Evolutionary conservation across 208 protist genomes (phyloP).

Genomic region (Leishmania gerbilli): DNA sequence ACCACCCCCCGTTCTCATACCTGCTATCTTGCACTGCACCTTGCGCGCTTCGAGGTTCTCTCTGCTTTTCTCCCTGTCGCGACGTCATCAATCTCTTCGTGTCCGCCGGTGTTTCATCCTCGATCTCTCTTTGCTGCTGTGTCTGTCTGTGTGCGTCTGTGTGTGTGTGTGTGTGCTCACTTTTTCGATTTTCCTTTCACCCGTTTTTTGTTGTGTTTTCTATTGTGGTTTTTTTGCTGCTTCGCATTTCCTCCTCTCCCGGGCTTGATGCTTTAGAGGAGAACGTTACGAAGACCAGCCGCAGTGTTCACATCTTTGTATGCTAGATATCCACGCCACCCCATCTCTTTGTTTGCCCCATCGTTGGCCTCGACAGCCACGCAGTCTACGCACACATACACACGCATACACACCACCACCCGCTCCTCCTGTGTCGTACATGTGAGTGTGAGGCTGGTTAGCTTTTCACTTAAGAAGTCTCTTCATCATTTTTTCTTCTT

Average conservation of each 20-base stretch:
- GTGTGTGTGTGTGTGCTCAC: background rate
- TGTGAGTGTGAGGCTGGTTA: background rate
- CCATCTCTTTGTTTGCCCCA: constrained; percentile 17
- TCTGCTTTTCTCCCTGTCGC: background rate
- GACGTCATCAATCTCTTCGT: background rate
- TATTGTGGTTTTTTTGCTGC: background rate
- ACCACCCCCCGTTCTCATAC: background rate
- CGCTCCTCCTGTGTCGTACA: constrained; percentile 1
- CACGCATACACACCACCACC: background rate
- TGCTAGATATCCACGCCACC: background rate
- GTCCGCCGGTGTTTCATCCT: background rate
- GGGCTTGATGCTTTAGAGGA: background rate
- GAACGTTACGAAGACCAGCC: background rate
- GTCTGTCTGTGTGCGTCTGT: background rate
- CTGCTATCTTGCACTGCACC: background rate
- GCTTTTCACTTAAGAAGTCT: background rate
- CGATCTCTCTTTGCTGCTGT: background rate
- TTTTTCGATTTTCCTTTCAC: background rate
- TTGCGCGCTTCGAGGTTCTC: background rate
- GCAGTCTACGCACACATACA: background rate
- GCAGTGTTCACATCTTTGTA: background rate
- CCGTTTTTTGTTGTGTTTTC: background rate
- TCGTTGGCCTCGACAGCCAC: background rate
- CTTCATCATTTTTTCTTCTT: background rate
- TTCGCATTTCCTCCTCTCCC: background rate